Evolutionary conservation across 2,329 filamentous ascomycete species (phyloP).

Genomic region (Penicillium verrucosum): DNA sequence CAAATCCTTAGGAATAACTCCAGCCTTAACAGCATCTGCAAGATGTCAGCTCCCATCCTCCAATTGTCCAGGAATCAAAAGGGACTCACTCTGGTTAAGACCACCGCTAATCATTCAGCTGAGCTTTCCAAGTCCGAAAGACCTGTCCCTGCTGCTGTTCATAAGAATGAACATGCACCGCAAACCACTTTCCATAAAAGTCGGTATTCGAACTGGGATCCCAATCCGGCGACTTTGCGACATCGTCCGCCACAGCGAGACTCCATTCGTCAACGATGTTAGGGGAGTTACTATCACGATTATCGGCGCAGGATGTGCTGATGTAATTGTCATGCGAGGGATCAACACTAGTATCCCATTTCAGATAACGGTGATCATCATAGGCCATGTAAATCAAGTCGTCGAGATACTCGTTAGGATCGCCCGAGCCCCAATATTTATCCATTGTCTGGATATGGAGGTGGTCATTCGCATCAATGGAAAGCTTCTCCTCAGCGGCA

Average conservation of each 20-base stretch:
- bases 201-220: slow-evolving; percentile 41
- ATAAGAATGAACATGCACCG: slow-evolving; percentile 55
- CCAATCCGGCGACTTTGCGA: slow-evolving; percentile 49
- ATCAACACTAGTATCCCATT: slow-evolving; percentile 49
- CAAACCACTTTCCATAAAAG: slow-evolving; percentile 59
- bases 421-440: slow-evolving; percentile 54
- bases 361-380: slow-evolving; percentile 60
- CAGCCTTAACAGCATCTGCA: slow-evolving; percentile 45
- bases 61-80: slow-evolving; percentile 34
- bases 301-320: slow-evolving; percentile 48
- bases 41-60: slow-evolving; percentile 42
- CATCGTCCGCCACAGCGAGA: slow-evolving; percentile 50
- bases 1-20: slow-evolving; percentile 39
- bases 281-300: slow-evolving; percentile 45
- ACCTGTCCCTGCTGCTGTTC: slow-evolving; percentile 55
- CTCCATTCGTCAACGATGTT: slow-evolving; percentile 60
- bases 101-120: slow-evolving; percentile 40
- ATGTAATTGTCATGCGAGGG: slow-evolving; percentile 52
- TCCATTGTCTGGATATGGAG: slow-evolving; percentile 58
- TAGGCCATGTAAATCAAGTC: slow-evolving; percentile 49
- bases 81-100: slow-evolving; percentile 28
- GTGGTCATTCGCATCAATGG: slow-evolving; percentile 42
- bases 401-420: slow-evolving; percentile 49
- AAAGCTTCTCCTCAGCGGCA: slow-evolving; percentile 45
- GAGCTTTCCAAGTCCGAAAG: slow-evolving; percentile 61